These are phyloP conservation scores for Esteya vermicola DNA, from an alignment of 2,329 filamentous ascomycete species.

Conservation along the genomic window DNA sequence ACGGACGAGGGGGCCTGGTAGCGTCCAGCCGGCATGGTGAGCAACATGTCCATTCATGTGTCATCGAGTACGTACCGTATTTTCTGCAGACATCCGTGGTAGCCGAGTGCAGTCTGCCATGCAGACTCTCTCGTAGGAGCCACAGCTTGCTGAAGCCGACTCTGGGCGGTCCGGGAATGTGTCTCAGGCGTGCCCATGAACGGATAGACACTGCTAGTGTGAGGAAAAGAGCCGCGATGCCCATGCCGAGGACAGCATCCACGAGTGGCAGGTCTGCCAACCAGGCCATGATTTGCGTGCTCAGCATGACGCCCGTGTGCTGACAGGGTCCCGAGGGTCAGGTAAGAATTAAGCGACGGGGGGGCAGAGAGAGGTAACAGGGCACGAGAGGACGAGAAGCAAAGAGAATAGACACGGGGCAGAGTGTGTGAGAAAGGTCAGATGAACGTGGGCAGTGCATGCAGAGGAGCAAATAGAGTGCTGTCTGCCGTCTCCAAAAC, in stretches of 20 bases:
- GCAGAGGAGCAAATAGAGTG: too few relatives aligned
- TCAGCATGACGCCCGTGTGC: neutral
- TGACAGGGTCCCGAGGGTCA: too few relatives aligned
- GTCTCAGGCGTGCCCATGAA: constrained; percentile 14
- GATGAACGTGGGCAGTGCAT: too few relatives aligned
- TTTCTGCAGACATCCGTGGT: constrained; percentile 13
- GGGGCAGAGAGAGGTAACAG: too few relatives aligned
- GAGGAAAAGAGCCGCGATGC: constrained; percentile 3
- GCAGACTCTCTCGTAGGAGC: constrained; percentile 16
- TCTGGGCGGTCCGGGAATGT: constrained; percentile 14
- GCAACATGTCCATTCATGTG: neutral
- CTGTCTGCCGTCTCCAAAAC: too few relatives aligned
- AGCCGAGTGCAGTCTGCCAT: constrained; percentile 14
- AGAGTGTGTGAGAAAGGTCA: too few relatives aligned
- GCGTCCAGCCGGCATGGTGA: neutral
- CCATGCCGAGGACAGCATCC: neutral
- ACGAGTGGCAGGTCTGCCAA: neutral
- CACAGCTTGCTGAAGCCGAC: constrained; percentile 15
- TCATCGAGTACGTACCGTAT: constrained; percentile 12
- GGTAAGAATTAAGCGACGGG: too few relatives aligned
- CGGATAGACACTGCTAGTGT: constrained; percentile 7
- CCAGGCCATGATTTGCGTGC: neutral
- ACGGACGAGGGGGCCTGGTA: constrained; percentile 13
- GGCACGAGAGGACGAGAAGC: too few relatives aligned
- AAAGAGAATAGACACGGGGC: too few relatives aligned